Evolutionary conservation across 2,329 filamentous ascomycete species (phyloP), one percentile per base, ranked within the genome.

Genomic region (Calonectria ilicicola): DNA sequence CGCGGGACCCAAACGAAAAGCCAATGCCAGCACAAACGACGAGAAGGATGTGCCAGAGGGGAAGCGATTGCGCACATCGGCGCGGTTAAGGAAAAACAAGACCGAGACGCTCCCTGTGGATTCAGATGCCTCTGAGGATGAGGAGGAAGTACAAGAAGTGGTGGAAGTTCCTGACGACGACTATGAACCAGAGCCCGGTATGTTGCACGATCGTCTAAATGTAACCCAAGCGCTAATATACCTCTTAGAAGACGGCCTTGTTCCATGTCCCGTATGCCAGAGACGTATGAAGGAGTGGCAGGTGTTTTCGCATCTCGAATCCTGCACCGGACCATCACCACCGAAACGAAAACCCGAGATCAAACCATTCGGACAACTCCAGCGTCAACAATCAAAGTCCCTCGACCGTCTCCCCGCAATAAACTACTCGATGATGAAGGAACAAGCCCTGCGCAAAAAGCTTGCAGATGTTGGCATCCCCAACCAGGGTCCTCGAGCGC

Each of bases 401-500:
- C 87, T 76, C 26, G 92, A 95, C 63, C 90, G 93, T 40, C 86
- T 98, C 12, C 93, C 97, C 0, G 91, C 94, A 12, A 87, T 98
- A 21, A 97, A 95, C 80, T 98, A 98, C 83, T 93, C 93, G 26
- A 89, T 98, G 81, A 85, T 98, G n/a, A 98, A 93, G 81, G 96
- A 98, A 26, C 86, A 84, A 0, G 90, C 90, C 2, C 86, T 99
- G 65, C 91, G 92, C 62, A 97, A 94, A 81, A 98, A 98, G 84
- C 86, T 99, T 49, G 83, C 87, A 21, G 95, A 98, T 3, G 87
- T 97, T 1, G 95, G 96, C 1, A 92, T 98, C 69, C 93, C 95
- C 0, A 89, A 88, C 12, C 87, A 86, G 72, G 97, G 97, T 1
- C 84, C 89, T 0, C 93, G 93, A 56, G 86, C 89, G 56, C 87